Conservation (phyloP, 2,329 filamentous ascomycete species). For the Bipolaris oryzae region DNA sequence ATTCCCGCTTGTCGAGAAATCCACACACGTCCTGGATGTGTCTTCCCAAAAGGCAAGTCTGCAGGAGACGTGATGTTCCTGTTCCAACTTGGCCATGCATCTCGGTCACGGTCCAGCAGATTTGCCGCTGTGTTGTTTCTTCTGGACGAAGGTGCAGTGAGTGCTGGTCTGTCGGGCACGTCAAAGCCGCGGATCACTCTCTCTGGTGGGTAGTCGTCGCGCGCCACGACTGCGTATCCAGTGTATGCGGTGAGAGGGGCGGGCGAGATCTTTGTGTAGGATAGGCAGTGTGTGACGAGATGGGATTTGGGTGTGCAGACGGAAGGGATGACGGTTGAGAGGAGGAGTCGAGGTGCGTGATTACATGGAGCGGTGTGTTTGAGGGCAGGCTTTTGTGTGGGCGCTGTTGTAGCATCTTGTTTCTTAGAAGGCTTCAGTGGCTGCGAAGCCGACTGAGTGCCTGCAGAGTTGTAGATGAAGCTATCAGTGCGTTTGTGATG, state of each 20-base stretch:
- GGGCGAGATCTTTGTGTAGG: slow-evolving; percentile 1
- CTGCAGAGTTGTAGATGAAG: not conserved
- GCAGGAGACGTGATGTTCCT: slow-evolving; percentile 2
- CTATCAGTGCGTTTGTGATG: not conserved
- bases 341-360: slow-evolving; percentile 6
- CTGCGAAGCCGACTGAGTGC: not conserved
- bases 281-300: not conserved
- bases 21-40: not conserved
- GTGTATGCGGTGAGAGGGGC: slow-evolving; percentile 6
- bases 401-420: not conserved
- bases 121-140: slow-evolving; percentile 6
- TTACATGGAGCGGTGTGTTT: not conserved
- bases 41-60: slow-evolving; percentile 9
- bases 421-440: not conserved
- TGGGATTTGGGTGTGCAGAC: not conserved
- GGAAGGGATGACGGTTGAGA: slow-evolving; percentile 3
- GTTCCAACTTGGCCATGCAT: slow-evolving; percentile 18
- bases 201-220: slow-evolving; percentile 13
- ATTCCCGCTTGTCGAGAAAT: not conserved
- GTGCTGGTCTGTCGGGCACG: not conserved
- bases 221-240: slow-evolving; percentile 9
- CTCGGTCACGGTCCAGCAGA: slow-evolving; percentile 13
- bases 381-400: not conserved
- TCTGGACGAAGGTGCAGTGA: not conserved
- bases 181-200: slow-evolving; percentile 18